Percentiles rank a stretch among this genome's conserved stretches.
phyloP scores from a whole-genome alignment of 345 rosid species.

The Populus tremula region DNA sequence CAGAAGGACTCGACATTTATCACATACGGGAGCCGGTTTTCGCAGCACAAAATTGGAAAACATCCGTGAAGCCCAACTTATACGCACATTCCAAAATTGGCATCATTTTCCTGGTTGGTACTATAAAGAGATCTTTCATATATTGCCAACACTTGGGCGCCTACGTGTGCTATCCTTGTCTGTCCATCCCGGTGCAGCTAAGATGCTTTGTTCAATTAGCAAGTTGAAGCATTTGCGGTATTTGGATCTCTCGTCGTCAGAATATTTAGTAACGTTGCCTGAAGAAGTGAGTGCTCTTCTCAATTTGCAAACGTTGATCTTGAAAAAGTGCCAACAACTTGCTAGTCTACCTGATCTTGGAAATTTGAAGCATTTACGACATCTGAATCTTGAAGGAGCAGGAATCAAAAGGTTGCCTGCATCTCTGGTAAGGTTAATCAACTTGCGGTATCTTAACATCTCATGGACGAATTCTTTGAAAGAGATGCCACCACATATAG shows the following conservation, averaged over 20 bases:
- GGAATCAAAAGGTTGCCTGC: not conserved
- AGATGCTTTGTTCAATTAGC: not conserved
- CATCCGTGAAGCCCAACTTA: not conserved
- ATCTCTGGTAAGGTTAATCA: not conserved
- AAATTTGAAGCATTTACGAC: not conserved
- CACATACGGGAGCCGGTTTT: not conserved
- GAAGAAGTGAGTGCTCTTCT: not conserved
- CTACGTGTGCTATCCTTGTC: not conserved
- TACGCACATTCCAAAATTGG: not conserved
- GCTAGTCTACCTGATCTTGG: not conserved
- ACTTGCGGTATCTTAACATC: slow-evolving; percentile 4
- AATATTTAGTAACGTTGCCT: not conserved
- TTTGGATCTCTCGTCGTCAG: not conserved
- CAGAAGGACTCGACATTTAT: not conserved
- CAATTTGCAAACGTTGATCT: not conserved
- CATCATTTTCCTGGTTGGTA: accelerated
- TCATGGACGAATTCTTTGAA: not conserved
- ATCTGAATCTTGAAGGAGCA: not conserved
- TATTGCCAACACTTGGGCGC: not conserved
- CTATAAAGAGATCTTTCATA: too few species aligned
- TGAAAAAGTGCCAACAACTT: not conserved
- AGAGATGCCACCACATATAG: slow-evolving; percentile 1
- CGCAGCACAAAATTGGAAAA: not conserved
- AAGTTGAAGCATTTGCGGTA: slow-evolving; percentile 3
- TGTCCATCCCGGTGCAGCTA: not conserved